Conservation (phyloP, 495 filamentous ascomycete species). For the Beverwykella pulmonaria region DNA sequence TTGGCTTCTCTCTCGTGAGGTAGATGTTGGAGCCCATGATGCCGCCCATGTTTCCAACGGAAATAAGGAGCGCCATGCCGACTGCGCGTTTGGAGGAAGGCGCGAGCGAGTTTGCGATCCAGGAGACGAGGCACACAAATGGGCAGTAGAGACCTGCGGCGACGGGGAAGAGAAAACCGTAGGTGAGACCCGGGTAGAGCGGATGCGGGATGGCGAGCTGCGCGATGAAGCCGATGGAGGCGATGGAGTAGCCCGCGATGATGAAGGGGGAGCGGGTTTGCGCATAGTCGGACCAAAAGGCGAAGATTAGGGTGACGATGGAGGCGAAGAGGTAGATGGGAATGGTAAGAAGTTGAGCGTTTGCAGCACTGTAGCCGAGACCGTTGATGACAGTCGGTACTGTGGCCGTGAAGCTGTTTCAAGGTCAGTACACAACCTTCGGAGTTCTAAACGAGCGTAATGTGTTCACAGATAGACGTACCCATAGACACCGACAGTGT, state of each 20-base stretch:
- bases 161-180: constrained; percentile 41
- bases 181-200: constrained; percentile 33
- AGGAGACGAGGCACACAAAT: constrained; percentile 37
- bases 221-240: constrained; percentile 25
- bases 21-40: constrained; percentile 38
- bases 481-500: constrained; percentile 48
- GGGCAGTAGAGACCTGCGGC: constrained; percentile 46
- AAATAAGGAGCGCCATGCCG: constrained; percentile 38
- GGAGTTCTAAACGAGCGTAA: too few relatives aligned
- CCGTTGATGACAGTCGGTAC: constrained; percentile 31
- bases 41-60: constrained; percentile 36
- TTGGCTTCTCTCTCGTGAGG: constrained; percentile 25
- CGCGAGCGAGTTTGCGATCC: constrained; percentile 41
- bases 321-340: constrained; percentile 36
- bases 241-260: constrained; percentile 22
- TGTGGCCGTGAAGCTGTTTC: constrained; percentile 20
- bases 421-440: too few relatives aligned
- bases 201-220: constrained; percentile 37
- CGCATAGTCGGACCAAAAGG: constrained; percentile 26
- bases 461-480: constrained; percentile 54
- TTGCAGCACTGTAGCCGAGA: constrained; percentile 31
- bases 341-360: constrained; percentile 33
- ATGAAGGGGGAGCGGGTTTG: constrained; percentile 30
- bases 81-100: constrained; percentile 44
- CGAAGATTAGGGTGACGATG: constrained; percentile 33